Evolutionary conservation across 495 filamentous ascomycete genomes (phyloP).

Genomic region (Penicillium coprophilum): DNA sequence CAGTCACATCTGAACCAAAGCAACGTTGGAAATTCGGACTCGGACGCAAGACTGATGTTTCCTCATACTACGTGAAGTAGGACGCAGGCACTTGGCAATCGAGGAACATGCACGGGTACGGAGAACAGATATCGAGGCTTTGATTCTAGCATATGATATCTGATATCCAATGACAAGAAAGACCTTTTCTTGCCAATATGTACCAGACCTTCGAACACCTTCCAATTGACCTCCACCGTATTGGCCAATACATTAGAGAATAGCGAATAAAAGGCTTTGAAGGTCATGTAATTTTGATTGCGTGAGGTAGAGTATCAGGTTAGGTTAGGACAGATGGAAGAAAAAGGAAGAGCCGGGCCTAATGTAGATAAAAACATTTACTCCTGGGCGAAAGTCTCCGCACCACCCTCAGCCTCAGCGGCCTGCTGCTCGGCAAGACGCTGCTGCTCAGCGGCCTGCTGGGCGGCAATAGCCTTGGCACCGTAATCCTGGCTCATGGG

Average conservation of each 20-base stretch:
- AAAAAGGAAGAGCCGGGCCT: slow-evolving; percentile 35
- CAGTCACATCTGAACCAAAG: background rate
- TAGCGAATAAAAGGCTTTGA: slow-evolving; percentile 19
- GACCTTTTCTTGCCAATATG: background rate
- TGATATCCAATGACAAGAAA: background rate
- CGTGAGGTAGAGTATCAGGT: slow-evolving; percentile 42
- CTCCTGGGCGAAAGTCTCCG: slow-evolving; percentile 49
- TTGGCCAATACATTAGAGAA: slow-evolving; percentile 3
- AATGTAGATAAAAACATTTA: slow-evolving; percentile 38
- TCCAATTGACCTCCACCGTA: background rate
- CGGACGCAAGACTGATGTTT: background rate
- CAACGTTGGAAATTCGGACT: background rate
- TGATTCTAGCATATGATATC: background rate
- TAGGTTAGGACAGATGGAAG: slow-evolving; percentile 41
- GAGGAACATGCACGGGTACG: background rate
- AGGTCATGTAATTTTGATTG: slow-evolving; percentile 48
- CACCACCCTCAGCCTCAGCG: slow-evolving; percentile 45
- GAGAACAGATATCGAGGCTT: background rate
- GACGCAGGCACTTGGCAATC: background rate
- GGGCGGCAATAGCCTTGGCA: slow-evolving; percentile 86
- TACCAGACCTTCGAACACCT: background rate
- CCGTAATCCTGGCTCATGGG: slow-evolving; percentile 97
- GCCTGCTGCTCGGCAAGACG: slow-evolving; percentile 62
- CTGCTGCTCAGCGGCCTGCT: slow-evolving; percentile 77
- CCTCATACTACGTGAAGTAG: background rate